A percentile compares a stretch with the other conserved stretches of the same genome.
Conservation (phyloP, 768 basidiomycete genomes). For the Mycena olivaceomarginata region DNA sequence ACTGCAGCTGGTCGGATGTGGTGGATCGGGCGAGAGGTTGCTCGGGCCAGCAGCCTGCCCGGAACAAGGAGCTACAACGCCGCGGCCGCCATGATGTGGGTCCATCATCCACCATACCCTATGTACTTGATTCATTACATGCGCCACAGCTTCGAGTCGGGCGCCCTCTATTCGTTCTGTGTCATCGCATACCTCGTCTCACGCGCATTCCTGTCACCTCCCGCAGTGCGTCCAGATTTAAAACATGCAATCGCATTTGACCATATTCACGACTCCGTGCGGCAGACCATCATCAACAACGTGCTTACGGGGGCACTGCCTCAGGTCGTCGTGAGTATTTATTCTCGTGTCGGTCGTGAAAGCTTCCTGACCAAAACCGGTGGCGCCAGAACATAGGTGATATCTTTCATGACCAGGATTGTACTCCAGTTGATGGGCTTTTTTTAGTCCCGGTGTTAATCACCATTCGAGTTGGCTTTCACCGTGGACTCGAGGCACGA, state of each 20-base stretch:
- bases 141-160: conserved; percentile 10
- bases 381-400: background rate
- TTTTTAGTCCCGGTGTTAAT: background rate
- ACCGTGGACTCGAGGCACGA: background rate
- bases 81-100: conserved; percentile 18
- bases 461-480: background rate
- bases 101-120: background rate
- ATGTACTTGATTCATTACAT: background rate
- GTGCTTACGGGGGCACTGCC: background rate
- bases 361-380: background rate
- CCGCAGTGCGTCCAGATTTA: background rate
- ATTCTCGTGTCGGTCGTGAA: background rate
- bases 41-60: background rate
- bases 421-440: too few species aligned
- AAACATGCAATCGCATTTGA: background rate
- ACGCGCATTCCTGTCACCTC: background rate
- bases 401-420: too few species aligned
- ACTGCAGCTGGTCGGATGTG: conserved; percentile 5
- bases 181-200: conserved; percentile 8
- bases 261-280: background rate
- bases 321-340: conserved; percentile 5
- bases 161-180: conserved; percentile 18
- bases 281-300: background rate
- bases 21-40: conserved; percentile 8
- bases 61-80: background rate